Base-by-base conservation (phyloP, 768 basidiomycete genomes). In the Russula sp. region DNA sequence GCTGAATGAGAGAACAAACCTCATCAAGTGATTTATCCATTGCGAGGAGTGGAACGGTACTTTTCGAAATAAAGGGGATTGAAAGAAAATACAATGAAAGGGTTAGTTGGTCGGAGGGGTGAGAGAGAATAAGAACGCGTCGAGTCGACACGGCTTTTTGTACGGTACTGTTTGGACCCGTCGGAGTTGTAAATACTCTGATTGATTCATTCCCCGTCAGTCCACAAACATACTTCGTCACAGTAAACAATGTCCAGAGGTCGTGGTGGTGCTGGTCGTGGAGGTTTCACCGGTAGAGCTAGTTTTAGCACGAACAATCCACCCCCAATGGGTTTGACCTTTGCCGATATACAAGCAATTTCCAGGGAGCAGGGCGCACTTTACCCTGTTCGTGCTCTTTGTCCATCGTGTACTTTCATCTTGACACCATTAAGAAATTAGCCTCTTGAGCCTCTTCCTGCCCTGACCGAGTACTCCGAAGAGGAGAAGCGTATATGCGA, bases 21-120 rank as follows among this genome's bases (percentile, higher is more conserved):
- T 91, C 87, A 73, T 93, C 90, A 63, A 93, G 87, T 70, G 88
- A 82, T 77, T 88, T 88, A 77, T 93, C 89, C 87, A 93, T 89
- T 72, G 66, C 74, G 53, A 63, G 16, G 13, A 59, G 8, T 59
- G 55, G 18, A 31, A 39, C 20, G 20, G 39, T 34, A 20, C 10
- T 44, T 40, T 53, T 54, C 48, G 18, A 61, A 0, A 27, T 14
- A 7, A 54, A 20, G 42, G 22, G 18, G 39, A 34, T 7, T 10
- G 44, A 32, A 27, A 22, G 18, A 37, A n/a, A 9, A 31, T n/a
- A 49, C 20, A 6, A 58, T 51, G 57, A 53, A 6, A 47, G 50
- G 57, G 57, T 35, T 63, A 44, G 57, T 60, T 64, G 52, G 55
- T 61, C 20, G 37, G 7, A 22, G 44, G 50, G 44, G 47, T 48